These are phyloP conservation scores for Dothideomycetes sp. DNA, from an alignment of 2,329 filamentous ascomycete genomes.

Conservation along the genomic window DNA sequence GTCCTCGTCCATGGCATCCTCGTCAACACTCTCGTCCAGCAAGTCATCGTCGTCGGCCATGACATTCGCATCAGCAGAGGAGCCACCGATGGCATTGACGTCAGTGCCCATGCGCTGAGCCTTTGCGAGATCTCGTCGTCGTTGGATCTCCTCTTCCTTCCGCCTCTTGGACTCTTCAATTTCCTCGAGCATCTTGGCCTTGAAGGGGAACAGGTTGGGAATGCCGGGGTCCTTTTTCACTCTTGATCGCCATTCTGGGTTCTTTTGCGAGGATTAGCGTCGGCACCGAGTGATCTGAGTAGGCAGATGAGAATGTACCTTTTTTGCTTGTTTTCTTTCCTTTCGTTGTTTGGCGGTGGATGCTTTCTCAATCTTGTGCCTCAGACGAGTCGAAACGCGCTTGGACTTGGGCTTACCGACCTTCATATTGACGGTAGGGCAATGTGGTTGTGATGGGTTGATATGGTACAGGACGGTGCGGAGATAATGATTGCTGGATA, in stretches of 20 bases:
- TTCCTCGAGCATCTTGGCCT: conserved; percentile 86
- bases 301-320: conserved; percentile 33
- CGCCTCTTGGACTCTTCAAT: conserved; percentile 77
- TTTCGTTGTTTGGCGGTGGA: conserved; percentile 86
- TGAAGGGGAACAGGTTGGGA: conserved; percentile 94
- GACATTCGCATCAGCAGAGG: conserved; percentile 39
- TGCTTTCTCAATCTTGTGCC: conserved; percentile 93
- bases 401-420: conserved; percentile 71
- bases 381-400: conserved; percentile 75
- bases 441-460: neutral
- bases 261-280: conserved; percentile 35
- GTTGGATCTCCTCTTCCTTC: conserved; percentile 69
- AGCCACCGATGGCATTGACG: conserved; percentile 27
- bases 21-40: conserved; percentile 32
- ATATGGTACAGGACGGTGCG: neutral
- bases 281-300: conserved; percentile 9
- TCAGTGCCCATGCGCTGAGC: conserved; percentile 26
- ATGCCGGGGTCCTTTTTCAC: conserved; percentile 97
- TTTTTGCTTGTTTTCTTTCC: conserved; percentile 76
- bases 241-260: conserved; percentile 90
- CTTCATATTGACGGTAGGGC: conserved; percentile 4
- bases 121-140: conserved; percentile 57
- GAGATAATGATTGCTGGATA: neutral
- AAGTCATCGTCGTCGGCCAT: conserved; percentile 36
- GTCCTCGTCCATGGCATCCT: conserved; percentile 49